phyloP scores from a whole-genome alignment of 2,329 filamentous ascomycete genomes.

The Fusarium scirpi region DNA sequence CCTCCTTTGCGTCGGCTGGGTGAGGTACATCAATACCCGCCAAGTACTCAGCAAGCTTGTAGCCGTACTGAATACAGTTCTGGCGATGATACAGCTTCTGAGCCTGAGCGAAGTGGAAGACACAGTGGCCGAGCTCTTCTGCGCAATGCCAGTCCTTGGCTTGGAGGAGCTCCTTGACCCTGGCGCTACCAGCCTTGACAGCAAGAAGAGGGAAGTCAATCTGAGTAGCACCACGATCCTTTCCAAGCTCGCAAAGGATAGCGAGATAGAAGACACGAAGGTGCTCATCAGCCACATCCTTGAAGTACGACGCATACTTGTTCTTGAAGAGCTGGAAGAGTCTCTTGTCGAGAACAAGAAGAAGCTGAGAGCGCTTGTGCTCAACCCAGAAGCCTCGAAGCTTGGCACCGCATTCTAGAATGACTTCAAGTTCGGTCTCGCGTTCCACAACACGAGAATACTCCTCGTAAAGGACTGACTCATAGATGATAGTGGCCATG shows the following conservation, averaged over 20 bases:
- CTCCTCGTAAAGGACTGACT: constrained; percentile 43
- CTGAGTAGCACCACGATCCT: constrained; percentile 48
- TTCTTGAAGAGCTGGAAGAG: constrained; percentile 55
- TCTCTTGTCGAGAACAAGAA: constrained; percentile 53
- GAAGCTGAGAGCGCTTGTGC: constrained; percentile 49
- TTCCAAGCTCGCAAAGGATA: constrained; percentile 55
- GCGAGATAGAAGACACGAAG: constrained; percentile 56
- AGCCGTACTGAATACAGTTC: constrained; percentile 56
- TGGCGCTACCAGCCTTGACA: constrained; percentile 48
- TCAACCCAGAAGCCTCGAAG: constrained; percentile 45
- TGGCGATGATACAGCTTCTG: constrained; percentile 57
- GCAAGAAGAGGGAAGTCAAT: constrained; percentile 55
- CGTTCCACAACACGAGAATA: constrained; percentile 41
- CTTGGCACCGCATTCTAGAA: constrained; percentile 44
- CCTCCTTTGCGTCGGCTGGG: constrained; percentile 49
- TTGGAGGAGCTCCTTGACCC: constrained; percentile 54
- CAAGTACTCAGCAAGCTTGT: constrained; percentile 59
- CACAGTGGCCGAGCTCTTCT: constrained; percentile 57
- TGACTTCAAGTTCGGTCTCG: constrained; percentile 36
- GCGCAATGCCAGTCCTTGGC: constrained; percentile 56
- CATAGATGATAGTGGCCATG: constrained; percentile 46
- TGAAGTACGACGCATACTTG: constrained; percentile 48
- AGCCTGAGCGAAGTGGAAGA: constrained; percentile 57
- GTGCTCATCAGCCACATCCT: constrained; percentile 47
- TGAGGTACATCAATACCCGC: constrained; percentile 55